These are phyloP conservation scores for Exophiala phaeomuriformis DNA, from an alignment of 2,329 filamentous ascomycete genomes.

Conservation along the genomic window DNA sequence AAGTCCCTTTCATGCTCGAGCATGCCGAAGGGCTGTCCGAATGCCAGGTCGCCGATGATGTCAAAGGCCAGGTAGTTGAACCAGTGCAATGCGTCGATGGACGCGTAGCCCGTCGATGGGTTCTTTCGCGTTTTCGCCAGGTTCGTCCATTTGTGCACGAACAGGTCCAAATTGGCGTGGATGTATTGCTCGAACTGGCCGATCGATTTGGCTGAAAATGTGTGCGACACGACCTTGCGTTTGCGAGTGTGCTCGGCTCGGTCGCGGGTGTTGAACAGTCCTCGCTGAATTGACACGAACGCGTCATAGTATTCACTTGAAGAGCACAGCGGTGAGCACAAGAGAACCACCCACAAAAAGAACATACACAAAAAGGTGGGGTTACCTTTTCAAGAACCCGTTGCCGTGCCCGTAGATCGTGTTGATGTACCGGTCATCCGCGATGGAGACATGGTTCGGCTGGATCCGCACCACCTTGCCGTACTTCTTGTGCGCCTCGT, in stretches of 20 bases:
- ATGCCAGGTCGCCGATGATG: conserved; percentile 57
- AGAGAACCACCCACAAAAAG: neutral
- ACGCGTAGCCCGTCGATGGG: conserved; percentile 49
- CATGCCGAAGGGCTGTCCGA: conserved; percentile 78
- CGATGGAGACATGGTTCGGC: conserved; percentile 75
- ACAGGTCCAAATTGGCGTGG: conserved; percentile 65
- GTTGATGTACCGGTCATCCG: conserved; percentile 69
- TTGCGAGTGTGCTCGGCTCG: conserved; percentile 77
- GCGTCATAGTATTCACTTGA: conserved; percentile 77
- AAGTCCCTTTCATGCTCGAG: conserved; percentile 66
- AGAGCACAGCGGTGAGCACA: neutral
- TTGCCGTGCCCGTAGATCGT: conserved; percentile 73
- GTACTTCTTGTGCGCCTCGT: conserved; percentile 65
- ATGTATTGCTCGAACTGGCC: conserved; percentile 86
- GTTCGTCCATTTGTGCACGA: conserved; percentile 65
- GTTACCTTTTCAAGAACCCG: conserved; percentile 62
- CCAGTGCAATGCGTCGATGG: conserved; percentile 70
- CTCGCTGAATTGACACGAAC: conserved; percentile 78
- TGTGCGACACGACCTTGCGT: conserved; percentile 80
- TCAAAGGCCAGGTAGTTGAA: conserved; percentile 63
- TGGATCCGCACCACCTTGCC: conserved; percentile 77
- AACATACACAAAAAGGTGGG: neutral
- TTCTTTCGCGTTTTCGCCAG: conserved; percentile 44
- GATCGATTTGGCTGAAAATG: conserved; percentile 74
- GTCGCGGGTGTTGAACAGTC: conserved; percentile 83